Evolutionary conservation across 805 yeast genomes (phyloP).

Genomic region (Candida quercuum): DNA sequence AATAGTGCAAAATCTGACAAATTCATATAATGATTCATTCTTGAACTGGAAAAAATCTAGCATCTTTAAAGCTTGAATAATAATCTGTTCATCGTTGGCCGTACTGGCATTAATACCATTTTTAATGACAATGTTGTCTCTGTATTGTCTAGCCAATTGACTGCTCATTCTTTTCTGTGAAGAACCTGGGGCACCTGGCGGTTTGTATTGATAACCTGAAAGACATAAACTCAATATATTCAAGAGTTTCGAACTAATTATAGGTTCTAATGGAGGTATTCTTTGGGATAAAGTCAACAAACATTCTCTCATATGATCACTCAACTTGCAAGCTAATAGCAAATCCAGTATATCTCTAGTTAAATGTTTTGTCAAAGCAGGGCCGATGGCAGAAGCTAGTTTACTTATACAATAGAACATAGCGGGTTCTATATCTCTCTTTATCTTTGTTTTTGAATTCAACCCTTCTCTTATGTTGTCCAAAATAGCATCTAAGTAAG

Average conservation of each 20-base stretch:
- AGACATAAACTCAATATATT: constrained; percentile 68
- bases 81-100: constrained; percentile 39
- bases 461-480: constrained; percentile 80
- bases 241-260: constrained; percentile 66
- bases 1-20: constrained; percentile 81
- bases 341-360: constrained; percentile 76
- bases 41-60: constrained; percentile 69
- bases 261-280: constrained; percentile 74
- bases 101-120: constrained; percentile 44
- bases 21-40: constrained; percentile 75
- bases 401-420: constrained; percentile 86
- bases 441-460: constrained; percentile 39
- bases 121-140: constrained; percentile 65
- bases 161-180: constrained; percentile 44
- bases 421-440: constrained; percentile 78
- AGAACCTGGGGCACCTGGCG: constrained; percentile 77
- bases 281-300: constrained; percentile 59
- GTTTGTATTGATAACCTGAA: constrained; percentile 74
- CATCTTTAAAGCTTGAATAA: constrained; percentile 77
- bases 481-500: constrained; percentile 82
- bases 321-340: constrained; percentile 76
- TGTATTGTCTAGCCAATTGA: constrained; percentile 67
- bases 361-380: constrained; percentile 84
- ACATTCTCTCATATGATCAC: constrained; percentile 77
- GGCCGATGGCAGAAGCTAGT: constrained; percentile 84